phyloP scores from a whole-genome alignment of 257 asterid species.

The Oldenlandia corymbosa region DNA sequence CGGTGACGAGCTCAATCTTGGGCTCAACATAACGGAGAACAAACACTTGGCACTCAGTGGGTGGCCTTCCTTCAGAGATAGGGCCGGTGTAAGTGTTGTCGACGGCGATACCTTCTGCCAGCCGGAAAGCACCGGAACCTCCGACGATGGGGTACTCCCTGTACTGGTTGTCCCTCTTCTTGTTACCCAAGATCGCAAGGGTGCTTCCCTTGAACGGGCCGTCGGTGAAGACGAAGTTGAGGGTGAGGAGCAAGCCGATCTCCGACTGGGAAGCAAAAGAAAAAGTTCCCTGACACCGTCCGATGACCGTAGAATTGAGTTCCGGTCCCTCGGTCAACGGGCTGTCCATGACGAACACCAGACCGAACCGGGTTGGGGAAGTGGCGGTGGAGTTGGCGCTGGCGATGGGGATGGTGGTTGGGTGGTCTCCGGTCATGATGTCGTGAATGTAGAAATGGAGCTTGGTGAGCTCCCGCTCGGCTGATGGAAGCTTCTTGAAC shows the following conservation, averaged over 20 bases:
- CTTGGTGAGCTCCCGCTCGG: conserved; percentile 28
- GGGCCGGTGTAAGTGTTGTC: too few species aligned
- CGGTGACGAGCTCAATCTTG: too few species aligned
- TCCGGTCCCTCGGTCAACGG: conserved; percentile 17
- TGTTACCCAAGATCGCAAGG: conserved; percentile 28
- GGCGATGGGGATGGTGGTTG: conserved; percentile 28
- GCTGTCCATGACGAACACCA: conserved; percentile 27
- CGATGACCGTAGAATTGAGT: conserved; percentile 16
- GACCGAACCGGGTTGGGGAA: conserved; percentile 25
- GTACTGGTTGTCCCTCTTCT: conserved; percentile 17
- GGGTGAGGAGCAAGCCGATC: conserved; percentile 24
- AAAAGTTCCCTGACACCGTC: conserved; percentile 33
- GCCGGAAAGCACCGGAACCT: conserved; percentile 37
- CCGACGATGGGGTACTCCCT: conserved; percentile 40
- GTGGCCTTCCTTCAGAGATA: too few species aligned
- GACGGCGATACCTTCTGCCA: conserved; percentile 38
- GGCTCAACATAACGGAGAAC: too few species aligned
- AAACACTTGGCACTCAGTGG: too few species aligned
- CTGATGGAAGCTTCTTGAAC: conserved; percentile 20
- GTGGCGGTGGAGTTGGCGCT: conserved; percentile 7
- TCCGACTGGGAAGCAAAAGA: conserved; percentile 21
- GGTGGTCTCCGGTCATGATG: conserved; percentile 21
- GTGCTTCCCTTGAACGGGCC: conserved; percentile 33
- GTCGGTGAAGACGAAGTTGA: conserved; percentile 24
- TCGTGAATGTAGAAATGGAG: conserved; percentile 42